Evolutionary conservation across 164 flowering plant genomes (phyloP).

Genomic region (Protea cynaroides): DNA sequence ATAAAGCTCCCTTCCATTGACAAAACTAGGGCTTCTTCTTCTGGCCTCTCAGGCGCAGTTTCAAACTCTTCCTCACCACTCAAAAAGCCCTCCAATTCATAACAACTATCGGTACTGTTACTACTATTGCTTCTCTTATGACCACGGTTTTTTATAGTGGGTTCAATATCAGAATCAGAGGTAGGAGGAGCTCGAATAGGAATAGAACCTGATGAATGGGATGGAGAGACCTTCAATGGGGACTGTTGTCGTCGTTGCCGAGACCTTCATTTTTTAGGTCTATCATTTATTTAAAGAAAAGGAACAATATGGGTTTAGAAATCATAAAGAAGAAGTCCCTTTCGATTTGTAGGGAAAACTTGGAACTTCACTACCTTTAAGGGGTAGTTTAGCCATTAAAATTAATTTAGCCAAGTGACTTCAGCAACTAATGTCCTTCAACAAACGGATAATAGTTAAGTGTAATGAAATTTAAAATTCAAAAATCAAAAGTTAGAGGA

Average conservation of each 20-base stretch:
- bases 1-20: constrained; percentile 7
- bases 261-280: too few species aligned
- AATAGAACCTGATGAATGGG: constrained; percentile 23
- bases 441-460: too few species aligned
- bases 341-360: too few species aligned
- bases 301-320: too few species aligned
- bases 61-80: constrained; percentile 71
- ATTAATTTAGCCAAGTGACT: too few species aligned
- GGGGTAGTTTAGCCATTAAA: too few species aligned
- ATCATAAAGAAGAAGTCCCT: too few species aligned
- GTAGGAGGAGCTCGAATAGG: constrained; percentile 40
- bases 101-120: constrained; percentile 16
- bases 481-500: too few species aligned
- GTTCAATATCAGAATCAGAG: constrained; percentile 23
- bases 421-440: too few species aligned
- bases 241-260: neutral
- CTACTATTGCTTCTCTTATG: neutral
- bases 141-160: constrained; percentile 1
- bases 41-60: constrained; percentile 41
- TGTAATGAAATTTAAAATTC: too few species aligned
- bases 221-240: constrained; percentile 2
- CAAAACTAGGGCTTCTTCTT: constrained; percentile 25
- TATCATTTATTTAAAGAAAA: too few species aligned
- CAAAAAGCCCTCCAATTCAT: constrained; percentile 34
- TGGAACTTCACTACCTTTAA: too few species aligned